Conservation (phyloP, 1,284 basidiomycete species). For the Boletus smithii region DNA sequence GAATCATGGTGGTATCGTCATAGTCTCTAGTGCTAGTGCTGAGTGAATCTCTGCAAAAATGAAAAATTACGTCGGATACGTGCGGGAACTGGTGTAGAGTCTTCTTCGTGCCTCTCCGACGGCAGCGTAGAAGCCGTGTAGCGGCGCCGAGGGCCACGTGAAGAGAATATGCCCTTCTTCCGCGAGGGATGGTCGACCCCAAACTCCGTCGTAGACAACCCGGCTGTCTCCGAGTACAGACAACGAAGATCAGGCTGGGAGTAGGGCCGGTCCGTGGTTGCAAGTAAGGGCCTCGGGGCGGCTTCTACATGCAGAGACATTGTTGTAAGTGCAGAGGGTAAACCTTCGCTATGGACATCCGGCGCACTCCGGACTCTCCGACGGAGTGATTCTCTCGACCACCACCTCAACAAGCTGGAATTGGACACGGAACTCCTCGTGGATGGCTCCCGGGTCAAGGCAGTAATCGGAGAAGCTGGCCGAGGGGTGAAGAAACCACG, state of each 20-base stretch:
- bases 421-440: slow-evolving; percentile 31
- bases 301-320: slow-evolving; percentile 22
- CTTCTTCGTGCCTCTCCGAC: slow-evolving; percentile 18
- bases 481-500: slow-evolving; percentile 40
- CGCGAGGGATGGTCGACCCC: slow-evolving; percentile 15
- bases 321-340: slow-evolving; percentile 29
- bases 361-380: slow-evolving; percentile 51
- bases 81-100: slow-evolving; percentile 8
- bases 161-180: slow-evolving; percentile 14
- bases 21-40: slow-evolving; percentile 9
- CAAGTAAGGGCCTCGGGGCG: slow-evolving; percentile 9
- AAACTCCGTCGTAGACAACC: slow-evolving; percentile 20
- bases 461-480: slow-evolving; percentile 34
- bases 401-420: slow-evolving; percentile 42
- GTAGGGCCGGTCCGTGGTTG: slow-evolving; percentile 24
- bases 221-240: slow-evolving; percentile 21
- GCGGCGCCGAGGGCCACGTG: slow-evolving; percentile 20
- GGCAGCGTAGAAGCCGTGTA: slow-evolving; percentile 18
- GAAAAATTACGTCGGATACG: slow-evolving; percentile 34
- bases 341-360: slow-evolving; percentile 33
- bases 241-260: slow-evolving; percentile 33
- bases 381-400: slow-evolving; percentile 46
- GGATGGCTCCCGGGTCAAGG: slow-evolving; percentile 27
- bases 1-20: slow-evolving; percentile 13
- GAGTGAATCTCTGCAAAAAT: slow-evolving; percentile 32